Evolutionary conservation across 2,329 filamentous ascomycete genomes (phyloP), one percentile per base, ranked within the genome.

Genomic region (Penicillium sumatraense): DNA sequence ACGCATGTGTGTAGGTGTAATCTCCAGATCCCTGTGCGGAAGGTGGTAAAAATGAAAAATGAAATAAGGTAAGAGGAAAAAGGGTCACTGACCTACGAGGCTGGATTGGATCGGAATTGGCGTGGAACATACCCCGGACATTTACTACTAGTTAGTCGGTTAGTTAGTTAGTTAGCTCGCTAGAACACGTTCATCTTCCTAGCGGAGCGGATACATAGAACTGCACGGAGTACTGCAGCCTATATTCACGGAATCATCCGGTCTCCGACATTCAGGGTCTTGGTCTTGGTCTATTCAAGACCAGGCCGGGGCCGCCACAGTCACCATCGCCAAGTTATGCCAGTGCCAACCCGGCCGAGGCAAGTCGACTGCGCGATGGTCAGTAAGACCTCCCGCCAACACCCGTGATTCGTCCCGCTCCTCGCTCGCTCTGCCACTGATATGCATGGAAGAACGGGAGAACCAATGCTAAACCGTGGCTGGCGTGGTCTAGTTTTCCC

Each of bases 401-500:
- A 29, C 42, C 42, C 42, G 42, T 46, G 42, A 46, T 46, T 46
- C 42, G 42, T 45, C 16, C 41, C 16, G 18, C 11, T 29, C 26
- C 14, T 60, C 58, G 58, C 53, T 55, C 56, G 52, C 53, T 61
- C 26, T 46, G 24, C 27, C 56, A 56, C 33, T 52, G 29, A 60
- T 59, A 67, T 69, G 63, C 66, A 70, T 66, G 54, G 67, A 70
- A 70, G 61, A 48, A 51, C 59, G 66, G 66, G 56, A 70, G 68
- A 70, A 70, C 53, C 54, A 38, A 48, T 53, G 42, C 31, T 53
- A 42, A 42, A 53, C 27, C 27, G n/a, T 24, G n/a, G 18, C 6
- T 21, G 16, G 6, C 9, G 20, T 24, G 13, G 40, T 27, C 24
- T 11, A 14, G 40, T 26, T 7, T 27, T 11, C 33, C 14, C 33